Conservation (phyloP, 176 grass and related monocot species). For the Triticum aestivum region IWGSC_CS_RefSeq_v2.1 NC_057802.1:227105066-227105565, state of each 20-base stretch:
- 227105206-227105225: neutral
- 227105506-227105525: slow-evolving; percentile 14
- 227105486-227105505: no score
- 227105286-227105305: neutral
- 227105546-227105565: neutral
- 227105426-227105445: neutral
- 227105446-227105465: neutral
- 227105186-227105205: slow-evolving; percentile 2
- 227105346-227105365: slow-evolving; percentile 1
- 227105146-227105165: neutral
- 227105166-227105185: neutral
- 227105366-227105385: slow-evolving; percentile 2
- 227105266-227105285: neutral
- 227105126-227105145: neutral
- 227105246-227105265: slow-evolving; percentile 15
- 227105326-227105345: slow-evolving; percentile 10
- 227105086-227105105: neutral
- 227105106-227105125: neutral
- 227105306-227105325: slow-evolving; percentile 1
- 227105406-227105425: neutral
- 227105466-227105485: neutral
- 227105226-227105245: neutral
- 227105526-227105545: slow-evolving; percentile 29
- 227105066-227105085: neutral
- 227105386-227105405: slow-evolving; percentile 3